phyloP scores from a whole-genome alignment of 2,329 filamentous ascomycete species.

The Fusarium poae region DNA sequence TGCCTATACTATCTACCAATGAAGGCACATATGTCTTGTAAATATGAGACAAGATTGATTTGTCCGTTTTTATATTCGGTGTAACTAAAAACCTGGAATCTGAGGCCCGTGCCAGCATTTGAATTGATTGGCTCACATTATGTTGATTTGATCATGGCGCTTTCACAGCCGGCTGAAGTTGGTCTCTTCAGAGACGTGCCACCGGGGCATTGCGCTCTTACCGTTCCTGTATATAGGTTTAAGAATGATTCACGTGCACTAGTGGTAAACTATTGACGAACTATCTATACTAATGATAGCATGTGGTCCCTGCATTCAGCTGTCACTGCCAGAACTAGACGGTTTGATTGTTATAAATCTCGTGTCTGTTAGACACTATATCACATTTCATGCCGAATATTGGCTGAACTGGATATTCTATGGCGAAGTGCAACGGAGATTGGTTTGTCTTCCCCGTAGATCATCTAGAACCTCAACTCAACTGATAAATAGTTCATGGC shows the following conservation, averaged over 20 bases:
- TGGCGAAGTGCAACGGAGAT: neutral
- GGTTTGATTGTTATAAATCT: neutral
- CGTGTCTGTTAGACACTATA: neutral
- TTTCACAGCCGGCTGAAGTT: neutral
- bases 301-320: neutral
- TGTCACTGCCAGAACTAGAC: accelerated
- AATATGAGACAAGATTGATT: neutral
- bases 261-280: neutral
- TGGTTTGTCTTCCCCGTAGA: accelerated
- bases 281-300: neutral
- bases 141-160: neutral
- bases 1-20: too few species aligned
- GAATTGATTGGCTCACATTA: too few species aligned
- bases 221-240: neutral
- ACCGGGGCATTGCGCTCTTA: too few species aligned
- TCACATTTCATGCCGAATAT: accelerated
- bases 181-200: neutral
- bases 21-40: neutral
- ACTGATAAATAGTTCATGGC: accelerated
- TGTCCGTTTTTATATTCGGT: neutral
- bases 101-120: neutral
- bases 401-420: too few species aligned
- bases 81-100: too few species aligned
- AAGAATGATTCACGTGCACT: accelerated
- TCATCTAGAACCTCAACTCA: neutral